Evolutionary conservation across 2,329 filamentous ascomycete species (phyloP).

Genomic region (Cyphellophora europaea): DNA sequence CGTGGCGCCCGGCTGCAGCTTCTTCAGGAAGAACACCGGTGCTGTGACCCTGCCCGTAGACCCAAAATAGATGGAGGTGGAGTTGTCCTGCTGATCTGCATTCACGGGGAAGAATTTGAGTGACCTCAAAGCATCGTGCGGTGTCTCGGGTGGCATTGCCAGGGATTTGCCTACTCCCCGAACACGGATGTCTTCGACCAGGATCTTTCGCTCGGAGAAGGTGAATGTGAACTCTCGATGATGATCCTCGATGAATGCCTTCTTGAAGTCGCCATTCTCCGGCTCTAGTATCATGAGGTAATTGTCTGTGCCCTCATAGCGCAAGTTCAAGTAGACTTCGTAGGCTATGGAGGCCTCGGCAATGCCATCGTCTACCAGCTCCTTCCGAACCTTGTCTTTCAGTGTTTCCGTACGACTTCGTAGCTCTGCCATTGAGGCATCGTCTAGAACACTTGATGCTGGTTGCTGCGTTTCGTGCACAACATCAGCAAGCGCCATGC

Average conservation of each 20-base stretch:
- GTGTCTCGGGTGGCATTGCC: constrained; percentile 56
- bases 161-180: constrained; percentile 61
- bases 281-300: constrained; percentile 39
- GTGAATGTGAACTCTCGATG: constrained; percentile 90
- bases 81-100: no score
- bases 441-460: constrained; percentile 2
- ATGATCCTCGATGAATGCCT: constrained; percentile 76
- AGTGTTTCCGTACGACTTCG: constrained; percentile 20
- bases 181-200: constrained; percentile 82
- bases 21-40: constrained; percentile 26
- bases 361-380: constrained; percentile 53
- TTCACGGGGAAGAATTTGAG: no score
- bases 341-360: constrained; percentile 28
- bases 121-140: constrained; percentile 46
- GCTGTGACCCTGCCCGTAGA: constrained; percentile 23
- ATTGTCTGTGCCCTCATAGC: constrained; percentile 43
- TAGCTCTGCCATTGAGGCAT: constrained; percentile 20
- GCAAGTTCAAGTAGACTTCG: constrained; percentile 37
- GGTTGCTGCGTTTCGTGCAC: constrained; percentile 29
- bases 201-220: constrained; percentile 72
- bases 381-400: constrained; percentile 63
- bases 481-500: constrained; percentile 33
- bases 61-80: constrained; percentile 28
- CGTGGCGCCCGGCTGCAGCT: constrained; percentile 24
- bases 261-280: constrained; percentile 65